Evolutionary conservation across 108 stramenopile species (phyloP).

Genomic region (Parietichytrium sp.): DNA sequence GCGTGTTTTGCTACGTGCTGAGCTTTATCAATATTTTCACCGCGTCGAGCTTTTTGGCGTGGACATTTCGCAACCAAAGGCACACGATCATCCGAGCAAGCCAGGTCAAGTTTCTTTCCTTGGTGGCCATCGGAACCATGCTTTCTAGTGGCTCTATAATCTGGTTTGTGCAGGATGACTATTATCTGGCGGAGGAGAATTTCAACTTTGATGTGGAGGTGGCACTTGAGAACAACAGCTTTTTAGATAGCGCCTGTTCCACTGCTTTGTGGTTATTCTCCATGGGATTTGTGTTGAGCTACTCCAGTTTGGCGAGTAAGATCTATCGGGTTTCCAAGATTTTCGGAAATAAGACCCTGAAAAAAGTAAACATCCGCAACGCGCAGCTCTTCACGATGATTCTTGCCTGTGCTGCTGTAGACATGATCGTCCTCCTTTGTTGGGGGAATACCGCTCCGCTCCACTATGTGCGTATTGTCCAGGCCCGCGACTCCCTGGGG

Average conservation of each 20-base stretch:
- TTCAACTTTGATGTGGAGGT: too few species aligned
- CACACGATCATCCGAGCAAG: constrained; percentile 41
- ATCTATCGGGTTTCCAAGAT: not conserved
- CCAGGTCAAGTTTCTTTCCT: constrained; percentile 46
- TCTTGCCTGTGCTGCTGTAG: not conserved
- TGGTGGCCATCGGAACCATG: constrained; percentile 42
- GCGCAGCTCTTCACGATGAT: not conserved
- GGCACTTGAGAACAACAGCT: too few species aligned
- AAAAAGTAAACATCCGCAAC: not conserved
- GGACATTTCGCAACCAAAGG: constrained; percentile 7
- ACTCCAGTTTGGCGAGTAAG: not conserved
- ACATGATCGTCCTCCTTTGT: not conserved
- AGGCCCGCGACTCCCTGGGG: too few species aligned
- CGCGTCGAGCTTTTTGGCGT: constrained; percentile 38
- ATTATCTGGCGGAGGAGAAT: too few species aligned
- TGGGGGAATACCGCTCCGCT: not conserved
- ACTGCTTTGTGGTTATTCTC: not conserved
- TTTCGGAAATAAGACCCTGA: not conserved
- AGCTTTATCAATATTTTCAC: constrained; percentile 1
- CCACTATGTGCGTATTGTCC: not conserved
- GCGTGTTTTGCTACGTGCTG: too few species aligned
- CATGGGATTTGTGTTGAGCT: not conserved
- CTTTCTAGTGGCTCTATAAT: constrained; percentile 46
- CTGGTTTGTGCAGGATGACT: constrained; percentile 48
- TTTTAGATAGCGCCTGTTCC: too few species aligned